Evolutionary conservation across 2,329 filamentous ascomycete genomes (phyloP), one percentile per base, ranked within the genome.

Genomic region (Cytospora mali): DNA sequence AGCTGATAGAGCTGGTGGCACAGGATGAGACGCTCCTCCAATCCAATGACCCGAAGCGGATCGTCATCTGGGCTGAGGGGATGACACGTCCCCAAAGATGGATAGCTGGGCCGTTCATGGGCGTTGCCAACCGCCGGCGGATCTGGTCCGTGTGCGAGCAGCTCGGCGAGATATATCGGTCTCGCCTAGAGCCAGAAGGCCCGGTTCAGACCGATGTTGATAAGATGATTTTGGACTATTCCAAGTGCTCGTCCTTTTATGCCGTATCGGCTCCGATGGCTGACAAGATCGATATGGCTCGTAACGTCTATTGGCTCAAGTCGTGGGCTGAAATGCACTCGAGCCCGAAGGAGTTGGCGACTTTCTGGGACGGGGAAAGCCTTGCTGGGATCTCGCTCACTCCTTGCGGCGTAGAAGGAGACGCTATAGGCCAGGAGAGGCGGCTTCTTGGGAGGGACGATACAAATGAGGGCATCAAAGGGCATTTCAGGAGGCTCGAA

Each of bases 91-190:
- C 58, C n/a, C 14, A n/a, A 6, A 55, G 23, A 31, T 61, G 52
- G 50, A 42, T 55, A 5, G 48, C 35, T 6, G 58, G 52, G 25
- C 58, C 58, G 1, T 21, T 55, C 0, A 55, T 61, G 31, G n/a
- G 35, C 1, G 21, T 61, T 2, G 50, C 21, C 18, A 61, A 61
- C 7, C 50, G 58, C 11, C 58, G 58, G 13, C 35, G 58, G 16
- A 55, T 61, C 42, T 55, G 58, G 58, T 35, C n/a, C 10, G 33
- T 28, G 11, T 61, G 58, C n/a, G 49, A 61, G 29, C 33, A 55
- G 13, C n/a, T 55, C 13, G 31, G 33, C 2, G 5, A 18, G 21
- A 6, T 6, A 0, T 55, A 61, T 28, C 11, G 21, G 10, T 10
- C 11, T 14, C 23, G 18, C 7, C 3, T 35, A 21, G 23, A 51